A percentile compares a stretch with the other conserved stretches of the same genome.
phyloP scores from a whole-genome alignment of 225 moss, liverwort and hornwort genomes.

The Asterella californica region DNA sequence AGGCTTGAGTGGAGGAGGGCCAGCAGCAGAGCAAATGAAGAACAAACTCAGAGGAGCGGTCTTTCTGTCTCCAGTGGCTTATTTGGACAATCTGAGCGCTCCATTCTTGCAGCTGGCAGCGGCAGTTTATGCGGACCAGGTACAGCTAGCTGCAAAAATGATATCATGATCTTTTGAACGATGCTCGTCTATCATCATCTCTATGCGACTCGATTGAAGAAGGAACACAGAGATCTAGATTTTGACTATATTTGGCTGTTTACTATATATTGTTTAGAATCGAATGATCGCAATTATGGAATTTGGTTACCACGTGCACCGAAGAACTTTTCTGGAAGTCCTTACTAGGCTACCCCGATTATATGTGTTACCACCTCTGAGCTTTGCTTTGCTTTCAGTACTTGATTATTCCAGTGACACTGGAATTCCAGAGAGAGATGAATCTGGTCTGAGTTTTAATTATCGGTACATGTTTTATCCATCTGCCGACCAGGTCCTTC shows the following conservation, averaged over 20 bases:
- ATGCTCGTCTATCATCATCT: too few relatives aligned
- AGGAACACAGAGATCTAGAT: too few relatives aligned
- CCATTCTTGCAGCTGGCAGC: conserved; percentile 11
- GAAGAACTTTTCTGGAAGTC: too few relatives aligned
- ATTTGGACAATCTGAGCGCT: conserved; percentile 14
- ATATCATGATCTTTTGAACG: too few relatives aligned
- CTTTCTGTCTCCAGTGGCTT: conserved; percentile 14
- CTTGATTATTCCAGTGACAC: background rate
- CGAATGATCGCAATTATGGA: too few relatives aligned
- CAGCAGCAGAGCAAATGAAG: background rate
- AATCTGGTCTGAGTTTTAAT: background rate
- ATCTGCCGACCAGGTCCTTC: conserved; percentile 21
- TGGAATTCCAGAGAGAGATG: background rate
- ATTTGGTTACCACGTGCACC: too few relatives aligned
- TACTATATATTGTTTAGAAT: too few relatives aligned
- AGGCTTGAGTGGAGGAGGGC: conserved; percentile 14
- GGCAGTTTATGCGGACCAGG: conserved; percentile 13
- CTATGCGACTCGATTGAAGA: too few relatives aligned
- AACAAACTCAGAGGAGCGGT: conserved; percentile 29
- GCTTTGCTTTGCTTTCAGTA: background rate
- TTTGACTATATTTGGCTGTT: too few relatives aligned
- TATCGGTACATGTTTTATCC: background rate
- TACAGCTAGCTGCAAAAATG: background rate
- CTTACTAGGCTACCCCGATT: too few relatives aligned
- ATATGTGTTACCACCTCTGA: too few relatives aligned